Conservation (phyloP, 208 protist genomes). For the Kentomonas sorsogonicus region DNA sequence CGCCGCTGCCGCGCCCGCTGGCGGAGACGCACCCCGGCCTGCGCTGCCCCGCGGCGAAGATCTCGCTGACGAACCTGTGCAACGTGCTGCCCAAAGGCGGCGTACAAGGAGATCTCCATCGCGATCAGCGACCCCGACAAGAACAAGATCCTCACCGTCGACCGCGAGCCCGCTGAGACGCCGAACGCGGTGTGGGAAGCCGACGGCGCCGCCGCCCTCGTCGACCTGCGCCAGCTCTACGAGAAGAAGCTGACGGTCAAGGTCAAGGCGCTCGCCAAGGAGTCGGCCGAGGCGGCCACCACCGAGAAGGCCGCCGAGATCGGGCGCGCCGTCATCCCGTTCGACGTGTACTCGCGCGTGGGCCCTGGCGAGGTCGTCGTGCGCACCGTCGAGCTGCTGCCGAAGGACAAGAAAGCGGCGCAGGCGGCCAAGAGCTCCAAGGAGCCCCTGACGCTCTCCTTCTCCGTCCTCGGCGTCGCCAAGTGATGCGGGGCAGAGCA, state of each 20-base stretch:
- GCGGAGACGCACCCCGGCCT: too few relatives aligned
- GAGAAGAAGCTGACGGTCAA: background rate
- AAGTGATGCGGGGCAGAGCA: conserved; percentile 4
- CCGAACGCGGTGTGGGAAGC: conserved; percentile 40
- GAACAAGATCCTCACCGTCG: conserved; percentile 33
- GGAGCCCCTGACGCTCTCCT: conserved; percentile 25
- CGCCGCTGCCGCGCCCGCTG: too few relatives aligned
- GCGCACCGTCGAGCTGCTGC: background rate
- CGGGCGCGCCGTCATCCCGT: background rate
- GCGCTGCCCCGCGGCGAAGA: conserved; percentile 10
- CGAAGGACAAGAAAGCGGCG: too few relatives aligned
- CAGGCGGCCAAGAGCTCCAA: conserved; percentile 1
- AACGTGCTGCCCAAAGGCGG: conserved; percentile 28
- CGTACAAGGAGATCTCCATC: conserved; percentile 30
- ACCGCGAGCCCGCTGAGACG: conserved; percentile 21
- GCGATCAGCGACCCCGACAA: conserved; percentile 33
- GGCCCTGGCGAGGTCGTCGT: conserved; percentile 10
- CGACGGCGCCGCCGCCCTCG: conserved; percentile 30
- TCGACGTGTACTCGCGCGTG: background rate
- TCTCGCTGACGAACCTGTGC: conserved; percentile 57
- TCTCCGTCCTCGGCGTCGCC: conserved; percentile 36
- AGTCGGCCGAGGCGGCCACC: background rate
- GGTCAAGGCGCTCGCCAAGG: background rate
- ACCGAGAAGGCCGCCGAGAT: background rate
- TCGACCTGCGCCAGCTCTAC: conserved; percentile 18